These are phyloP conservation scores for Boletus reticulatus DNA, from an alignment of 768 basidiomycete species.

Conservation along the genomic window DNA sequence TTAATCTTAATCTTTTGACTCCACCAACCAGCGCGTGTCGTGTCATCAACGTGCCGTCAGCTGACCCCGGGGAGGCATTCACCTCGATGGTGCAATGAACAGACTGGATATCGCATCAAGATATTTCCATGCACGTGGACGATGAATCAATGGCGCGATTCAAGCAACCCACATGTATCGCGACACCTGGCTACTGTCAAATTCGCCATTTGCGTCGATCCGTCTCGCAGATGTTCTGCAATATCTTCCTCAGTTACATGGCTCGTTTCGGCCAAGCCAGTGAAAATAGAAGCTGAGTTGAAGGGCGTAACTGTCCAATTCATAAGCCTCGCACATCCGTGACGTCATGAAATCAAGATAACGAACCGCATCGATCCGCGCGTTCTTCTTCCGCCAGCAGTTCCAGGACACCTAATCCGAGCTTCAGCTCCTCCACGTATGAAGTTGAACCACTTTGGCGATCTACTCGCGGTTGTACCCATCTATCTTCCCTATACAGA, in stretches of 20 bases:
- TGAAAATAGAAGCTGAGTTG: slow-evolving; percentile 91
- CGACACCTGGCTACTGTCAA: slow-evolving; percentile 31
- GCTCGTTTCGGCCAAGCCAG: slow-evolving; percentile 67
- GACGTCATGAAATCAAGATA: slow-evolving; percentile 3
- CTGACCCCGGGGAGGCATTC: not conserved
- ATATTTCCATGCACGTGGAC: slow-evolving; percentile 7
- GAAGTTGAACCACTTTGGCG: slow-evolving; percentile 78
- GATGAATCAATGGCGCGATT: slow-evolving; percentile 1
- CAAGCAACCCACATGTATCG: slow-evolving; percentile 17
- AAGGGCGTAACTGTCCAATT: slow-evolving; percentile 68
- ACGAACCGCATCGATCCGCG: slow-evolving; percentile 76
- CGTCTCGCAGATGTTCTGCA: slow-evolving; percentile 69
- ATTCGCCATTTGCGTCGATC: slow-evolving; percentile 42
- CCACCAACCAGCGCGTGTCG: not conserved
- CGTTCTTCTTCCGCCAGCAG: slow-evolving; percentile 78
- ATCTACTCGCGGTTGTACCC: slow-evolving; percentile 82
- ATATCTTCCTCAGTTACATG: slow-evolving; percentile 83
- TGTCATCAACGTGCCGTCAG: slow-evolving; percentile 1
- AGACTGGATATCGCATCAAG: not conserved
- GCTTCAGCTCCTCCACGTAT: slow-evolving; percentile 81
- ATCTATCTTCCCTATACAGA: slow-evolving; percentile 66
- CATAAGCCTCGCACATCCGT: slow-evolving; percentile 9
- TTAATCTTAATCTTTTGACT: slow-evolving; percentile 9
- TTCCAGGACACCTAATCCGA: slow-evolving; percentile 75
- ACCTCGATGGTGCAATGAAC: not conserved